Evolutionary conservation across 495 filamentous ascomycete genomes (phyloP), one percentile per base, ranked within the genome.

Genomic region (Aspergillus hancockii): DNA sequence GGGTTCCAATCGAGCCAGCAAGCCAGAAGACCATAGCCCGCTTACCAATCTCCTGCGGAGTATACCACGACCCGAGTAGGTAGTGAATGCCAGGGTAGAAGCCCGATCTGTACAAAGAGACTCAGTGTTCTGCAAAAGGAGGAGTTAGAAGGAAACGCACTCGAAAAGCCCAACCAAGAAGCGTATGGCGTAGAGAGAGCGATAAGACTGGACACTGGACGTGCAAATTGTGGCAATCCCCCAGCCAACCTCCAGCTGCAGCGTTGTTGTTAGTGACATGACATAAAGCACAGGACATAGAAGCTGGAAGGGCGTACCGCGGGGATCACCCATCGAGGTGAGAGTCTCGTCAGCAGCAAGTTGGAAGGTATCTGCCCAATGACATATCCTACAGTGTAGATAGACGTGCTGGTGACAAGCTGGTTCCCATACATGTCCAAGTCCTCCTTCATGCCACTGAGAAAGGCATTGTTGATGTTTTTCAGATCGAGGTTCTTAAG

Each of bases 311-410:
- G 21, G 28, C 53, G 4, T 46, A 56, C 59, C 14, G 67, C 25
- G 7, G 67, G 67, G 41, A 70, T 70, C 0, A 70, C 62, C 64
- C 64, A 67, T 40, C 64, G 62, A 13, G 82, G 83, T 0, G 81
- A 78, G 12, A 85, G 58, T 22, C 71, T 60, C 1, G 77, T 81
- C 41, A 85, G 58, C 49, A 85, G 72, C 38, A 85, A 67, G 60
- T 84, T 81, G 63, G 73, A 77, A 0, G 83, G 83, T 41, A 86
- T 77, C 63, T 85, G 74, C 19, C 81, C 83, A 38, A 85, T 71
- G 6, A 86, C 77, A 63, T 85, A 82, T 21, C 83, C 84, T 12
- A 83, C 78, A 1, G 82, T 86, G 71, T 78, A 87, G 49, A 71
- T 75, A 1, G 78, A 79, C 28, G 70, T 74, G 62, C 77, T 58